These are phyloP conservation scores for Cercospora nicotianae DNA, from an alignment of 2,329 filamentous ascomycete genomes.

Conservation along the genomic window DNA sequence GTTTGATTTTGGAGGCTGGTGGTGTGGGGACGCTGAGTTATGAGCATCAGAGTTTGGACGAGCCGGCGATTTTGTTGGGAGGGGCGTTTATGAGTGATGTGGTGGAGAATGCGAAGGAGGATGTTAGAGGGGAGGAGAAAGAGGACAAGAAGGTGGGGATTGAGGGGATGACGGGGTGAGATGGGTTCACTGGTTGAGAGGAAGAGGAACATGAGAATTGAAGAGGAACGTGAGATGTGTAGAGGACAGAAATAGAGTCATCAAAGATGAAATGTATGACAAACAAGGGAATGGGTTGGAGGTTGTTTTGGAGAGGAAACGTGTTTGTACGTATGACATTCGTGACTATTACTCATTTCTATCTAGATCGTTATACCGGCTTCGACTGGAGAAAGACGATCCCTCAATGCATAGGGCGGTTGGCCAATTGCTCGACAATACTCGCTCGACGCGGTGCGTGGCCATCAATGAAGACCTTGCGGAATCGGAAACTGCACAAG, in stretches of 20 bases:
- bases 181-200: background rate
- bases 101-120: constrained; percentile 47
- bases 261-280: too few relatives aligned
- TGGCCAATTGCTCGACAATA: constrained; percentile 18
- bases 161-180: background rate
- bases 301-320: background rate
- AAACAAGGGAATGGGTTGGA: background rate
- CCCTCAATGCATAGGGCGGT: background rate
- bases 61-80: constrained; percentile 54
- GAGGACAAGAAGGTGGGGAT: background rate
- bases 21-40: constrained; percentile 55
- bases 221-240: background rate
- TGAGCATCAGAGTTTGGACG: constrained; percentile 51
- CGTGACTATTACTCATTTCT: background rate
- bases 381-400: background rate
- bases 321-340: background rate
- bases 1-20: constrained; percentile 73
- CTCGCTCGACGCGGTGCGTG: constrained; percentile 21
- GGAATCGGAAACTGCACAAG: constrained; percentile 46
- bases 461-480: constrained; percentile 50
- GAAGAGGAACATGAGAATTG: background rate
- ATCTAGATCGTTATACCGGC: background rate
- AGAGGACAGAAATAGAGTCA: background rate
- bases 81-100: constrained; percentile 54
- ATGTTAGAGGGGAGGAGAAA: constrained; percentile 34